Conservation (phyloP, 352 stramenopile species). For the Phytophthora pistaciae region DNA sequence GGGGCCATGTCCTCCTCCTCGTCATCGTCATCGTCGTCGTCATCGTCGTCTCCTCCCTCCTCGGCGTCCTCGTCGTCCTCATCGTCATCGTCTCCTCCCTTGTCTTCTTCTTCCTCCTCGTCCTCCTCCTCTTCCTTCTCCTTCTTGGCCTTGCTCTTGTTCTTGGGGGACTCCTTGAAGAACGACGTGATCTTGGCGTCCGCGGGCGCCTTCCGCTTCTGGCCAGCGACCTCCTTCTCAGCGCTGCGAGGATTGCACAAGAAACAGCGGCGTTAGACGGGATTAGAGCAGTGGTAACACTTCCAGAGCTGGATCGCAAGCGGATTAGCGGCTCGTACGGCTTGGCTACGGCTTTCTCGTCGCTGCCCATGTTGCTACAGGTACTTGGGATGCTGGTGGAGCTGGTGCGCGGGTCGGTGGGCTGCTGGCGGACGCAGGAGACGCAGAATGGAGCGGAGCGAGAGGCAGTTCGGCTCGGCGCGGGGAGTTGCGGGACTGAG, state of each 20-base stretch:
- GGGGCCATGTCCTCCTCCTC: constrained; percentile 62
- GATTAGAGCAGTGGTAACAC: not conserved
- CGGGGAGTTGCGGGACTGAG: constrained; percentile 12
- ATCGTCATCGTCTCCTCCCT: not conserved
- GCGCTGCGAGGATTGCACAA: constrained; percentile 31
- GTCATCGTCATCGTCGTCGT: constrained; percentile 49
- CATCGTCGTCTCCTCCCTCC: constrained; percentile 55
- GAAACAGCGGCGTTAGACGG: not conserved
- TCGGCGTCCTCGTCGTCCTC: constrained; percentile 50
- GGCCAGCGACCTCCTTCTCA: constrained; percentile 43
- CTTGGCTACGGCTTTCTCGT: constrained; percentile 49
- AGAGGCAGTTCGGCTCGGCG: constrained; percentile 5
- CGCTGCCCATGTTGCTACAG: constrained; percentile 40
- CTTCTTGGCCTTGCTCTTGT: constrained; percentile 53
- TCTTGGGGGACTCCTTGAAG: constrained; percentile 37
- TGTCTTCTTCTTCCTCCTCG: constrained; percentile 50
- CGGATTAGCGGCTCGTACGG: constrained; percentile 33
- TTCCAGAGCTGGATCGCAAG: not conserved
- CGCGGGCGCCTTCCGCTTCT: constrained; percentile 58
- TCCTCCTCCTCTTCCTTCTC: constrained; percentile 44
- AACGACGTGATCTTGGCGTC: constrained; percentile 41
- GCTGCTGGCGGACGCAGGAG: constrained; percentile 24
- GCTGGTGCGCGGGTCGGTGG: constrained; percentile 1
- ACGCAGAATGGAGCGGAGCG: constrained; percentile 17
- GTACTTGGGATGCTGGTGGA: constrained; percentile 3